Evolutionary conservation across 192 early-diverging fungal genomes (phyloP).

Genomic region (Gryganskiella cystojenkinii): DNA sequence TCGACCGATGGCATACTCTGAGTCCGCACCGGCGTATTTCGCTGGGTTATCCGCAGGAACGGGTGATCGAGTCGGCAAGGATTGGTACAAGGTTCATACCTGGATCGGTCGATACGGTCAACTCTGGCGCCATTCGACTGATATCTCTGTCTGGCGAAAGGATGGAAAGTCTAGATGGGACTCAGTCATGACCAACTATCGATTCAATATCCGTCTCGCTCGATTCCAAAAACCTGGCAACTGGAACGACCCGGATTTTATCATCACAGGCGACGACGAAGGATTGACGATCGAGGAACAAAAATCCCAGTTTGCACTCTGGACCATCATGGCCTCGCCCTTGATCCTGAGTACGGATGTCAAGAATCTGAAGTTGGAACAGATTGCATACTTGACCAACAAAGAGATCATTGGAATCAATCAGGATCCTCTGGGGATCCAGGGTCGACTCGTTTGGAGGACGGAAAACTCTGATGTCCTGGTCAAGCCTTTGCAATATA

Average conservation of each 20-base stretch:
- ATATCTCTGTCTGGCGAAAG: constrained; percentile 40
- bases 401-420: constrained; percentile 67
- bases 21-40: constrained; percentile 56
- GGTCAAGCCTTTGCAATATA: constrained; percentile 27
- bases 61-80: constrained; percentile 32
- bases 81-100: constrained; percentile 53
- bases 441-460: constrained; percentile 29
- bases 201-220: constrained; percentile 55
- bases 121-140: constrained; percentile 54
- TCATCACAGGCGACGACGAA: constrained; percentile 55
- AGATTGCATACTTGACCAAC: constrained; percentile 55
- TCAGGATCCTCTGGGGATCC: constrained; percentile 65
- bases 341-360: constrained; percentile 70
- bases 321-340: constrained; percentile 68
- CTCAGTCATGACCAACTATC: constrained; percentile 49
- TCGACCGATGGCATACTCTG: constrained; percentile 48
- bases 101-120: constrained; percentile 56
- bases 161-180: constrained; percentile 42
- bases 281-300: constrained; percentile 50
- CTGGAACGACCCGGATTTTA: constrained; percentile 56
- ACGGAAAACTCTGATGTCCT: constrained; percentile 25
- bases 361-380: constrained; percentile 28
- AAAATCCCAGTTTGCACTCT: constrained; percentile 64
- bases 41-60: constrained; percentile 44
- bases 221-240: constrained; percentile 50